Evolutionary conservation across 2,329 filamentous ascomycete genomes (phyloP), one percentile per base, ranked within the genome.

Genomic region (Botrytis cinerea): DNA sequence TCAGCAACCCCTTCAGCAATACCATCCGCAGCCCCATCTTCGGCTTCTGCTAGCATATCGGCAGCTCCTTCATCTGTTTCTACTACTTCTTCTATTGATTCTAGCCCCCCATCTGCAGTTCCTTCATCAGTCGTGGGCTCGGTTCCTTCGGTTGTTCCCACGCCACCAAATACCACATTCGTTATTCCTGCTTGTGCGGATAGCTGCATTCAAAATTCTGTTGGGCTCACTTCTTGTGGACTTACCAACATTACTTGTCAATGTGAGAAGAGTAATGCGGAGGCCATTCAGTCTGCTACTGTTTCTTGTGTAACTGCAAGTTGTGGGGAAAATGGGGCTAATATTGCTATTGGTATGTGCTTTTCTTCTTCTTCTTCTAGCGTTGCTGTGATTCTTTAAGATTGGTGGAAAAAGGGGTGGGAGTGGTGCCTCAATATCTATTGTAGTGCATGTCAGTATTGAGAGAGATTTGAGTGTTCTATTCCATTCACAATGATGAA

Each of bases 171-270:
- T 28, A 1, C 48, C 18, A 68, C 64, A 40, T 57, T 54, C 4
- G 25, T 57, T n/a, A 68, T 68, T 22, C 64, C 46, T 22, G 46
- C 35, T 57, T 68, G 64, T 54, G 64, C 64, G 14, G 4, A 22
- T 2, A 38, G 8, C 28, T 68, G 64, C 25, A 57, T 68, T 54
- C 64, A 54, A 25, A 68, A 54, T n/a, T 35, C 48, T 0, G 20
- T 68, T 20, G 35, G 1, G 1, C 18, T 18, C 4, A 68, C 48
- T 2, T 18, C 46, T n/a, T 68, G 64, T 54, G 48, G 35, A 68
- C 25, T 43, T 12, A 32, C 64, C 2, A 18, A 68, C 22, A 0
- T 57, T 14, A 28, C 25, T n/a, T 68, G 64, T 28, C 64, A 68
- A 32, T 68, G 64, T 16, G 48, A 54, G 20, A 10, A n/a, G 22